These are phyloP conservation scores for Sporothrix luriei DNA, from an alignment of 2,329 filamentous ascomycete genomes.

Conservation along the genomic window DNA sequence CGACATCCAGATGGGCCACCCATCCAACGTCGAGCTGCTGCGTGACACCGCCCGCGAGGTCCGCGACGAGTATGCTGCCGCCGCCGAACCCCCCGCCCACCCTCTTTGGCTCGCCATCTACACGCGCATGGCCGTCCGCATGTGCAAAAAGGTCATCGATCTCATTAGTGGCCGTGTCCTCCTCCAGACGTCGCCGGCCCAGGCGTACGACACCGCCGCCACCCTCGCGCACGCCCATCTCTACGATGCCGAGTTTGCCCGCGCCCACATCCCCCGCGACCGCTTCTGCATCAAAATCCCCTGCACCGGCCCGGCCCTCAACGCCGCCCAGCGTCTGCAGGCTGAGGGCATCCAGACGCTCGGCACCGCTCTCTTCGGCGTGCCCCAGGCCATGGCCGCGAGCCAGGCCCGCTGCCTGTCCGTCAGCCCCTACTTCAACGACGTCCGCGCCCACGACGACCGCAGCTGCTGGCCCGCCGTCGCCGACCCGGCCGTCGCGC, in stretches of 20 bases:
- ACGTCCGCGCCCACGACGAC: slow-evolving; percentile 50
- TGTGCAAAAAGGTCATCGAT: slow-evolving; percentile 52
- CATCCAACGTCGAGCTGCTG: slow-evolving; percentile 50
- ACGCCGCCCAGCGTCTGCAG: slow-evolving; percentile 48
- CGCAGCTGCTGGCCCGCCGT: slow-evolving; percentile 51
- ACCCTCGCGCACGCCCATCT: slow-evolving; percentile 52
- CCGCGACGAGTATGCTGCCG: slow-evolving; percentile 44
- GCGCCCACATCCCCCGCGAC: slow-evolving; percentile 49
- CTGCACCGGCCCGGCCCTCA: slow-evolving; percentile 52
- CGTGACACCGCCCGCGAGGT: slow-evolving; percentile 48
- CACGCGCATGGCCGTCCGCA: slow-evolving; percentile 51
- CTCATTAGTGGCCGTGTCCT: slow-evolving; percentile 53
- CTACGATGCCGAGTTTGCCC: slow-evolving; percentile 52
- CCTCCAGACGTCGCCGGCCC: slow-evolving; percentile 51
- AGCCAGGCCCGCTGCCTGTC: slow-evolving; percentile 53
- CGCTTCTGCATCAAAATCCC: slow-evolving; percentile 57
- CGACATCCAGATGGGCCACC: slow-evolving; percentile 50
- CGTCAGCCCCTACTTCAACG: slow-evolving; percentile 56
- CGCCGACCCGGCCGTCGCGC: slow-evolving; percentile 51
- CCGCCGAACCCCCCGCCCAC: neutral
- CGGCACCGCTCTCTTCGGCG: slow-evolving; percentile 50
- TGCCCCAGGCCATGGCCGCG: slow-evolving; percentile 53
- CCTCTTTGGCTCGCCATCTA: slow-evolving; percentile 51
- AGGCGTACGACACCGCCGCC: slow-evolving; percentile 50
- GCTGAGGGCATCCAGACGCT: slow-evolving; percentile 52